Evolutionary conservation across 257 asterid species (phyloP), one percentile per base, ranked within the genome.

Genomic region (Solanum bulbocastanum): DNA sequence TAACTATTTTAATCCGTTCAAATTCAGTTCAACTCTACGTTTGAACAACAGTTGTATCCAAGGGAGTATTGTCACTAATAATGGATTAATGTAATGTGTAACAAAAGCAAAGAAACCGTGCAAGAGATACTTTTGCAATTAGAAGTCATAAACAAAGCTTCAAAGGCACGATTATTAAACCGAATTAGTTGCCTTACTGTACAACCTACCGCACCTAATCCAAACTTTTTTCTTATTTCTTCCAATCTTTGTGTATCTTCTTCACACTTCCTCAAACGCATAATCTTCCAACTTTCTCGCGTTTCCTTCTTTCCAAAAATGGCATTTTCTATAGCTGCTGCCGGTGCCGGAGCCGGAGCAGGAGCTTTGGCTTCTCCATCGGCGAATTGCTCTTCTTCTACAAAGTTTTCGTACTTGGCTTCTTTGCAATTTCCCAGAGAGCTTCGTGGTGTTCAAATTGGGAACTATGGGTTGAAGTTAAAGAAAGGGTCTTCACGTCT

Each of bases 321-420:
- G 98, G 95, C 98, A 91, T 91, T 93, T 91, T 92, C 96, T 30
- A 68, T 82, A n/a, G 88, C 93, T 71, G 93, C 93, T 30, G 88
- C 94, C 25, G 52, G 83, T 56, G 81, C 94, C n/a, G 40, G 85
- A 52, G 86, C 86, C 92, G 52, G 90, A 75, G n/a, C n/a, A n/a
- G n/a, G n/a, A n/a, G 65, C 89, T 88, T 89, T 91, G 35, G 52
- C 92, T 27, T 86, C 93, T 56, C 74, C 91, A 1, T 39, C 86
- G 52, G 58, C 95, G 6, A 44, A 27, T 44, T 16, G 68, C 68
- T 81, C 0, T 81, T 82, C 85, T 81, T 46, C 69, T 1, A 18
- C 42, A 5, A 91, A 89, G 90, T 75, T 92, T 71, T 87, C 94
- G 2, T 88, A 74, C 78, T 89, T 94, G 32, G 92, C 96, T 60